These are phyloP conservation scores for Neonectria punicea DNA, from an alignment of 2,329 filamentous ascomycete species.

Conservation along the genomic window DNA sequence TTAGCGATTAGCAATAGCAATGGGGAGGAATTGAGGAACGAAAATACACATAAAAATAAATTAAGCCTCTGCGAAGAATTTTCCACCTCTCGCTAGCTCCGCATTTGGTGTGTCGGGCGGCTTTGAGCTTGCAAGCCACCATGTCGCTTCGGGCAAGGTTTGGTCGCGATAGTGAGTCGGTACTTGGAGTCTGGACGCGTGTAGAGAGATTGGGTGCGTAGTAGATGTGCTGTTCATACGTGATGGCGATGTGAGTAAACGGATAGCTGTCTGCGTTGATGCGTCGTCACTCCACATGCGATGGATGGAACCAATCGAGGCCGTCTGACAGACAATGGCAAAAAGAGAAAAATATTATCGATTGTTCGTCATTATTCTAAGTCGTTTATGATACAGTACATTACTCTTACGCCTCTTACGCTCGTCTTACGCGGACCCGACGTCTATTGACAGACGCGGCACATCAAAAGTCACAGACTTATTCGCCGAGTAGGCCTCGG, in stretches of 20 bases:
- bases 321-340: no score
- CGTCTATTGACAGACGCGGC: constrained; percentile 50
- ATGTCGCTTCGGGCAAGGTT: neutral
- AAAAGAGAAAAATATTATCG: neutral
- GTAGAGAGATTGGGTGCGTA: neutral
- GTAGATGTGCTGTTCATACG: neutral
- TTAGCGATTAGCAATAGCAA: neutral
- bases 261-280: neutral
- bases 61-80: neutral
- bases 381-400: constrained; percentile 25
- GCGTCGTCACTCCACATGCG: neutral
- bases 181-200: neutral
- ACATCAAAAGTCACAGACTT: constrained; percentile 61
- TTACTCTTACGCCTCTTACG: constrained; percentile 13
- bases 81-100: constrained; percentile 10
- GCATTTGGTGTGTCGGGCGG: neutral
- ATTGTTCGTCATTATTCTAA: constrained; percentile 35
- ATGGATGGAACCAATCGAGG: neutral
- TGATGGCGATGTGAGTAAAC: neutral
- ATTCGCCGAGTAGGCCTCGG: constrained; percentile 58
- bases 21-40: neutral
- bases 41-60: constrained; percentile 10
- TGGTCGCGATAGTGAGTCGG: neutral
- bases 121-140: neutral
- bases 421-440: constrained; percentile 31